These are phyloP conservation scores for Rhizophlyctis rosea DNA, from an alignment of 192 early-diverging fungal genomes.

Conservation along the genomic window DNA sequence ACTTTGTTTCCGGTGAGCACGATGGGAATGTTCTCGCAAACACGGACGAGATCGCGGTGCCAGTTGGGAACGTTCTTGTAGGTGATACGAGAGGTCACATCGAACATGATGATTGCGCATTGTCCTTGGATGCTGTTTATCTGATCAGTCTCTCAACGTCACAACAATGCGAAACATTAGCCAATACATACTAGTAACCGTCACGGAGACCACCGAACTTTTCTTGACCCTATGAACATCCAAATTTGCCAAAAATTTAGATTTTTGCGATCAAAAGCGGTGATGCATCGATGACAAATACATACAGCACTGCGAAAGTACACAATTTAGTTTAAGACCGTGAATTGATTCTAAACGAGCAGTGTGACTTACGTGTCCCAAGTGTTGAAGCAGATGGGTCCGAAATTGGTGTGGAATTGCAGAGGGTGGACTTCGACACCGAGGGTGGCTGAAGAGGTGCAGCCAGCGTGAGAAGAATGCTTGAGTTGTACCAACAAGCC, in stretches of 20 bases:
- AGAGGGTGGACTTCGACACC: conserved; percentile 99
- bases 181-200: conserved; percentile 85
- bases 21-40: conserved; percentile 99
- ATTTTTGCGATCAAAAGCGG: background rate
- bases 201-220: conserved; percentile 99
- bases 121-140: conserved; percentile 85
- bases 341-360: no score
- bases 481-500: background rate
- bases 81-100: conserved; percentile 98
- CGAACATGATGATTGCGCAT: conserved; percentile 99
- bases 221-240: conserved; percentile 90
- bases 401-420: conserved; percentile 96
- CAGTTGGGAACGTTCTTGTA: conserved; percentile 99
- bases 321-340: no score
- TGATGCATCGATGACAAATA: background rate
- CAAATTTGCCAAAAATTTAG: no score
- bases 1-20: conserved; percentile 99
- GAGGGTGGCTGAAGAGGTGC: conserved; percentile 87
- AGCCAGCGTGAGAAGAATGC: background rate
- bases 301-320: no score
- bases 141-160: background rate
- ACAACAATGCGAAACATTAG: background rate
- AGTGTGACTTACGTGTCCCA: conserved; percentile 80
- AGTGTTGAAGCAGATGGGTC: conserved; percentile 95
- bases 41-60: conserved; percentile 98